phyloP scores from a whole-genome alignment of 2,329 filamentous ascomycete genomes.

The Fusarium paranaense region DNA sequence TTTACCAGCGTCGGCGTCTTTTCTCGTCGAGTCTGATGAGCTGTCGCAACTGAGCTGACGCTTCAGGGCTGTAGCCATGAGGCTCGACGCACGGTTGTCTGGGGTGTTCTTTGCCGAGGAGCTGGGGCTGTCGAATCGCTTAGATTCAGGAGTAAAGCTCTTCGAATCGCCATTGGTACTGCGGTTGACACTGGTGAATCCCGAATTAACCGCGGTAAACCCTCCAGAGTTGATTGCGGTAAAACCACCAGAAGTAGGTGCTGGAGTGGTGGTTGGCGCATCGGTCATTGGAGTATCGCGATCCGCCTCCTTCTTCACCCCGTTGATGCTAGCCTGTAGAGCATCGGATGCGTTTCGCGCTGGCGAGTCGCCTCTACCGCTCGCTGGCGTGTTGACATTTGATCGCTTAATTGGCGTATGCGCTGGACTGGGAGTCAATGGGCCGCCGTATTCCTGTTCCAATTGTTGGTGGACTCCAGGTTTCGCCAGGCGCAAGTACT shows the following conservation, averaged over 20 bases:
- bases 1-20: constrained; percentile 60
- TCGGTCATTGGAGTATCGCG: constrained; percentile 63
- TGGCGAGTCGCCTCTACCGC: constrained; percentile 74
- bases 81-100: constrained; percentile 68
- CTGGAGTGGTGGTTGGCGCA: constrained; percentile 50
- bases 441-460: constrained; percentile 92
- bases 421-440: constrained; percentile 80
- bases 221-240: constrained; percentile 64
- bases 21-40: constrained; percentile 58
- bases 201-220: constrained; percentile 77
- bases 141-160: constrained; percentile 70
- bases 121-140: constrained; percentile 71
- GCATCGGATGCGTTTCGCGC: constrained; percentile 67
- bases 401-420: constrained; percentile 78
- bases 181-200: constrained; percentile 76
- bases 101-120: constrained; percentile 73
- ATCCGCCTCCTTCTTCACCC: constrained; percentile 59
- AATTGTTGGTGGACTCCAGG: constrained; percentile 97
- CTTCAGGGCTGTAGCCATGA: constrained; percentile 75
- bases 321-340: constrained; percentile 62
- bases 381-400: constrained; percentile 68
- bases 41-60: constrained; percentile 76
- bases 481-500: constrained; percentile 90
- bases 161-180: constrained; percentile 60
- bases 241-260: constrained; percentile 56